Conservation (phyloP, 148 eudicot genomes). For the Bassia scoparia region DNA sequence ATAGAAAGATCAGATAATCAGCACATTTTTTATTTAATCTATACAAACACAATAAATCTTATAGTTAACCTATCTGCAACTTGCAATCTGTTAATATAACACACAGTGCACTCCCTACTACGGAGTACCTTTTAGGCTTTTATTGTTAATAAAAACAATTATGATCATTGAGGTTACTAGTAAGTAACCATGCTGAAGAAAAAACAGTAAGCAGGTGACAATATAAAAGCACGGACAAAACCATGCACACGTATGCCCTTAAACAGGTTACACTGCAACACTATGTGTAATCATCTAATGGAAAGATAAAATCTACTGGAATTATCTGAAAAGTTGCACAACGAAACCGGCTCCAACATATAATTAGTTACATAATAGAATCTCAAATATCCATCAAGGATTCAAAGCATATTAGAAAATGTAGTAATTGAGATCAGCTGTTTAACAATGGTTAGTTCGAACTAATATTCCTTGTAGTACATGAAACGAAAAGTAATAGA, state of each 20-base stretch:
- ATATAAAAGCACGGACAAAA: conserved; percentile 1
- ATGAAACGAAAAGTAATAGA: neutral
- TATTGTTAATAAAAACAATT: neutral
- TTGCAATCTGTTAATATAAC: neutral
- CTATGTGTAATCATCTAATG: neutral
- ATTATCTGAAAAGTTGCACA: neutral
- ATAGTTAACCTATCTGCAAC: neutral
- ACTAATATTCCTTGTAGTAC: neutral
- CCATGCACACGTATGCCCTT: neutral
- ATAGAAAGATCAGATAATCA: conserved; percentile 11
- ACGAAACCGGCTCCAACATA: neutral
- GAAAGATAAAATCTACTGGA: neutral
- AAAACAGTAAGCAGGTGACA: neutral
- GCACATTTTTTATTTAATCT: neutral
- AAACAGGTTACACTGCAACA: neutral
- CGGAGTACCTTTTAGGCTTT: no score
- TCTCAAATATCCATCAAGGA: neutral
- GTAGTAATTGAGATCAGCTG: neutral
- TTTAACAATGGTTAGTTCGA: neutral
- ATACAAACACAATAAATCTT: neutral
- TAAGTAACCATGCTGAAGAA: neutral
- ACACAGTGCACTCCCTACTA: neutral
- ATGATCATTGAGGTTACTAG: no score
- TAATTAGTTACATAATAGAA: neutral
- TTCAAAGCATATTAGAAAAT: neutral